Percentiles rank a stretch among this genome's conserved stretches.
phyloP scores from a whole-genome alignment of 371 early-diverging fungal genomes.

The Mucor plumbeus region DNA sequence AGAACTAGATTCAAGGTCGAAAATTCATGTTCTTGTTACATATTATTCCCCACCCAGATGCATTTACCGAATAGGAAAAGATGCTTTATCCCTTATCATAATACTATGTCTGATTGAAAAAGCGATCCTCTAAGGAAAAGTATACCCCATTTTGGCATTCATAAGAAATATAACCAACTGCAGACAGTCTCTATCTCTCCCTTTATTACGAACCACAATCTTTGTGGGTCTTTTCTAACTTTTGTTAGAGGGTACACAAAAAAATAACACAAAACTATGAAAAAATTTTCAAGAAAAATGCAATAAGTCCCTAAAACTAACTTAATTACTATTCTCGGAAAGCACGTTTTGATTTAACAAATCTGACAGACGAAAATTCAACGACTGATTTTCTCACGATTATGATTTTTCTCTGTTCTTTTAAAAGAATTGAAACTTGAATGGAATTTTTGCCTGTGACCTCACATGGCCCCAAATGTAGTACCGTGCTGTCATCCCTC shows the following conservation, averaged over 20 bases:
- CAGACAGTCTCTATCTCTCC: no score
- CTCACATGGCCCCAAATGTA: slow-evolving; percentile 14
- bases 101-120: not conserved
- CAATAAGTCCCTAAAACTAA: not conserved
- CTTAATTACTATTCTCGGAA: not conserved
- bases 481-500: not conserved
- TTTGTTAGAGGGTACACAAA: not conserved
- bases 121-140: not conserved
- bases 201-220: no score
- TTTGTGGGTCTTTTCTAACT: no score
- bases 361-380: slow-evolving; percentile 6
- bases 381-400: slow-evolving; percentile 1
- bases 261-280: not conserved
- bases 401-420: not conserved
- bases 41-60: not conserved
- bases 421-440: not conserved
- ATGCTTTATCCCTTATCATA: not conserved
- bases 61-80: not conserved
- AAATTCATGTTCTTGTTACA: not conserved
- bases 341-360: slow-evolving; percentile 17
- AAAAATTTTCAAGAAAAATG: not conserved
- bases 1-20: not conserved
- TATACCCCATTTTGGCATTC: not conserved
- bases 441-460: slow-evolving; percentile 6
- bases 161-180: no score